A percentile compares a stretch with the other conserved stretches of the same genome.
Conservation (phyloP, 1,139 yeast genomes). For the Suhomyces bribrorum region DNA sequence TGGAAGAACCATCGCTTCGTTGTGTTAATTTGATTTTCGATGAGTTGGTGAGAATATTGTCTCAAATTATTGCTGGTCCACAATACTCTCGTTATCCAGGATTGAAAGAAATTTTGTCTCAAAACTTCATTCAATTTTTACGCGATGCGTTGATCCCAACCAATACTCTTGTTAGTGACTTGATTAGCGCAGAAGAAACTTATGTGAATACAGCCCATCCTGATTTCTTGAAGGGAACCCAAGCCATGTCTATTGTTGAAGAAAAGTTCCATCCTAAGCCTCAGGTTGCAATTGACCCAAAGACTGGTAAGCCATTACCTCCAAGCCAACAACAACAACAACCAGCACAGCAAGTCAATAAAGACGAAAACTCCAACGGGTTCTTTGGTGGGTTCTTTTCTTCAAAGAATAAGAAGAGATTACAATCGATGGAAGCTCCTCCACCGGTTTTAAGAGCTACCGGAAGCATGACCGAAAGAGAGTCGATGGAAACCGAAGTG, state of each 20-base stretch:
- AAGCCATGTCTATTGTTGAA: slow-evolving; percentile 92
- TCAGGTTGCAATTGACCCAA: slow-evolving; percentile 84
- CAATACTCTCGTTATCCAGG: slow-evolving; percentile 88
- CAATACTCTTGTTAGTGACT: slow-evolving; percentile 77
- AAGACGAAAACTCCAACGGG: slow-evolving; percentile 57
- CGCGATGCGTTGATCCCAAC: slow-evolving; percentile 84
- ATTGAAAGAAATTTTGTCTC: slow-evolving; percentile 81
- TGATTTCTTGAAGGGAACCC: slow-evolving; percentile 89
- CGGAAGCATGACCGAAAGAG: slow-evolving; percentile 93
- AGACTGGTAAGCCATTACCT: slow-evolving; percentile 79
- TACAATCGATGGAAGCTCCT: slow-evolving; percentile 96
- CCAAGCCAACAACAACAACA: slow-evolving; percentile 42
- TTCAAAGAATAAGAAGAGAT: slow-evolving; percentile 87
- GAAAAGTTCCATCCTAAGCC: slow-evolving; percentile 85
- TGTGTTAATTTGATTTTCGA: slow-evolving; percentile 91
- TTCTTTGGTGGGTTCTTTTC: slow-evolving; percentile 96
- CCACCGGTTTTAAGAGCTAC: slow-evolving; percentile 94
- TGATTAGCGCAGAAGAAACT: slow-evolving; percentile 83
- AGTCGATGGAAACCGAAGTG: slow-evolving; percentile 94
- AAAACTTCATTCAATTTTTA: slow-evolving; percentile 75
- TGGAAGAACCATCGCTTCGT: slow-evolving; percentile 90
- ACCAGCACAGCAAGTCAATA: slow-evolving; percentile 27
- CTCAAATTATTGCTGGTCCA: slow-evolving; percentile 80
- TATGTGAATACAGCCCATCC: slow-evolving; percentile 98
- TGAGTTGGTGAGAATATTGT: slow-evolving; percentile 86